Evolutionary conservation across 306 rosid species (phyloP).

Genomic region (Ziziphus jujuba): DNA sequence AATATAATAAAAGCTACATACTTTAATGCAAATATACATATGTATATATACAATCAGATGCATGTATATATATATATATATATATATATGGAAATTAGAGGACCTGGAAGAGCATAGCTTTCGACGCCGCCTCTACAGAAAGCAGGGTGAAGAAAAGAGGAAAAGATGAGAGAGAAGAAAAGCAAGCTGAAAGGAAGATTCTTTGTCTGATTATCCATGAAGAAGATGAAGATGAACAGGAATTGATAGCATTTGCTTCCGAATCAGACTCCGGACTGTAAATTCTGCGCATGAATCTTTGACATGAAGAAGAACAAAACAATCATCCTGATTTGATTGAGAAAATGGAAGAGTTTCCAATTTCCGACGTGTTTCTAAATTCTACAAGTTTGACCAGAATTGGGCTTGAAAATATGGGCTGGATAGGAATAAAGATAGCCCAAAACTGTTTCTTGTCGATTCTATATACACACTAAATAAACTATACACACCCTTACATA

Average conservation of each 20-base stretch:
- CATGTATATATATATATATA: background rate
- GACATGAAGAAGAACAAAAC: background rate
- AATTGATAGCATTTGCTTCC: background rate
- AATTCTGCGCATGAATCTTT: background rate
- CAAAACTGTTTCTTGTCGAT: no score
- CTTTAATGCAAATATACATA: background rate
- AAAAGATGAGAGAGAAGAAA: slow-evolving; percentile 35
- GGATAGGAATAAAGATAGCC: no score
- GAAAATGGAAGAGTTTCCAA: no score
- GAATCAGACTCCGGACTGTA: slow-evolving; percentile 9
- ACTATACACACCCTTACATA: no score
- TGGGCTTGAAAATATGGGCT: no score
- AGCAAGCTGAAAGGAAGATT: slow-evolving; percentile 37
- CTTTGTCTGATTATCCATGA: background rate
- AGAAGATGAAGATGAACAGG: background rate
- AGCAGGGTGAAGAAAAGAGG: slow-evolving; percentile 30
- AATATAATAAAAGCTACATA: background rate
- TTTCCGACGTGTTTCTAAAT: no score
- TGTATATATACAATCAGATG: background rate
- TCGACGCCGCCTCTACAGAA: slow-evolving; percentile 49
- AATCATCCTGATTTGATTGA: no score
- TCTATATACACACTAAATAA: no score
- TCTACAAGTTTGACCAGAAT: no score
- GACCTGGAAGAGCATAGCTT: slow-evolving; percentile 47
- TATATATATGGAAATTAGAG: slow-evolving; percentile 7